These are phyloP conservation scores for Brassica nigra DNA, from an alignment of 345 rosid genomes.

Conservation along the genomic window DNA sequence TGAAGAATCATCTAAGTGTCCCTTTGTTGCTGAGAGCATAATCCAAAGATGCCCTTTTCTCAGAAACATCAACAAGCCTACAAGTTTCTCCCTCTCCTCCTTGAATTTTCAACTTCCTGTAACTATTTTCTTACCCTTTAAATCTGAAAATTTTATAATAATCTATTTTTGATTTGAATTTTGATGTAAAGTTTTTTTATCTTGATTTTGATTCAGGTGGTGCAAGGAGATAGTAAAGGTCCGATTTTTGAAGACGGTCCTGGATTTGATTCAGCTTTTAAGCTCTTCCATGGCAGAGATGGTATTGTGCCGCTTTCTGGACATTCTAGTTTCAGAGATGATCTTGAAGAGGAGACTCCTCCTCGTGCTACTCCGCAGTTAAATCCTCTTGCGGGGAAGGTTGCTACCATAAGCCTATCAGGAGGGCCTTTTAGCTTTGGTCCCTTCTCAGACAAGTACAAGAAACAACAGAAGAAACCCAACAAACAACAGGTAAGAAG, in stretches of 20 bases:
- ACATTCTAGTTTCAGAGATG: constrained; percentile 36
- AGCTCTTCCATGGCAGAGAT: constrained; percentile 83
- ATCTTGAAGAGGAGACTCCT: constrained; percentile 34
- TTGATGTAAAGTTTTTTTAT: neutral
- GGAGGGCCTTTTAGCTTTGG: constrained; percentile 81
- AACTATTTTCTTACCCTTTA: neutral
- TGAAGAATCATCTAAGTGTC: neutral
- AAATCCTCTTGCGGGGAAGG: constrained; percentile 67
- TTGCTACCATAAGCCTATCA: constrained; percentile 79
- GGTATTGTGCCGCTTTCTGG: constrained; percentile 81
- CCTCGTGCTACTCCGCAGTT: constrained; percentile 41
- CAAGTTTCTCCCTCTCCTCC: neutral
- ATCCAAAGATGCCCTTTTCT: neutral
- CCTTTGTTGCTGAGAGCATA: neutral
- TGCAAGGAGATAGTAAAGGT: constrained; percentile 63
- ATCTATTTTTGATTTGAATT: neutral
- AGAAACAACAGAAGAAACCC: constrained; percentile 63
- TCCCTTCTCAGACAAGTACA: constrained; percentile 64
- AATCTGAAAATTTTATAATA: neutral
- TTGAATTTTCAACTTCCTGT: neutral
- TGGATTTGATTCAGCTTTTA: constrained; percentile 65
- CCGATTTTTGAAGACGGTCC: constrained; percentile 94
- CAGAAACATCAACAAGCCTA: neutral
- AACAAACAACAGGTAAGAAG: constrained; percentile 64
- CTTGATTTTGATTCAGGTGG: constrained; percentile 42